Evolutionary conservation across 2,329 filamentous ascomycete genomes (phyloP).

Genomic region (Tolypocladium pustulatum): DNA sequence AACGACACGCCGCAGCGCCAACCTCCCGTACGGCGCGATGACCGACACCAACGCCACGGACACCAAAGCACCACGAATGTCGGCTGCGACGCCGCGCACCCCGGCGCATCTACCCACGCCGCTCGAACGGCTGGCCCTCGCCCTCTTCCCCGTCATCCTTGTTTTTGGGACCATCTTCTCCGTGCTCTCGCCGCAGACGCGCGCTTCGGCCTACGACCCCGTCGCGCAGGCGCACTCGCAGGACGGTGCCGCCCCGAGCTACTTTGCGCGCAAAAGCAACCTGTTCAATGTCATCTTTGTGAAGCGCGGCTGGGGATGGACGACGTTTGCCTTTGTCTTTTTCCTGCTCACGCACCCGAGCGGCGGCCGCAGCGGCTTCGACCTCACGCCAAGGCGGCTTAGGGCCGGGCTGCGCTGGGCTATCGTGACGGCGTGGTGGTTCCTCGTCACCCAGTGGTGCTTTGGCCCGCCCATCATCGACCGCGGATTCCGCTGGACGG

Average conservation of each 20-base stretch:
- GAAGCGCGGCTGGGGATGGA: conserved; percentile 92
- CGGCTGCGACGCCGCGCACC: conserved; percentile 23
- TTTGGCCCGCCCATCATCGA: conserved; percentile 89
- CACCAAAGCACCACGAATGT: neutral
- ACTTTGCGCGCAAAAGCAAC: conserved; percentile 92
- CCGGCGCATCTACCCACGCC: conserved; percentile 59
- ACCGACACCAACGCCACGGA: neutral
- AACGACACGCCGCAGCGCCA: neutral
- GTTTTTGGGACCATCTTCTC: conserved; percentile 75
- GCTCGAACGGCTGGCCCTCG: conserved; percentile 54
- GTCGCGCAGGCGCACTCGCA: conserved; percentile 52
- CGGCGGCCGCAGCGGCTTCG: conserved; percentile 18
- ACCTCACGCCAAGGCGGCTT: conserved; percentile 25
- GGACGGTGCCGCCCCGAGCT: conserved; percentile 55
- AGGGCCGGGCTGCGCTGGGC: conserved; percentile 59
- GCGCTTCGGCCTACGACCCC: conserved; percentile 51
- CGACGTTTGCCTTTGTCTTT: conserved; percentile 59
- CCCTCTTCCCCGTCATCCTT: conserved; percentile 67
- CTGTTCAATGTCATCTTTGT: conserved; percentile 89
- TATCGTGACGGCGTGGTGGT: conserved; percentile 68
- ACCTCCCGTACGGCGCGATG: neutral
- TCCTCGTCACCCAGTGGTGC: conserved; percentile 89
- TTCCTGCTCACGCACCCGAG: conserved; percentile 61
- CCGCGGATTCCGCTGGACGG: conserved; percentile 77
- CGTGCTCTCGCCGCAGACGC: conserved; percentile 61